These are phyloP conservation scores for Dacryopinax primogenitus DNA, from an alignment of 768 basidiomycete genomes.

Conservation along the genomic window DNA sequence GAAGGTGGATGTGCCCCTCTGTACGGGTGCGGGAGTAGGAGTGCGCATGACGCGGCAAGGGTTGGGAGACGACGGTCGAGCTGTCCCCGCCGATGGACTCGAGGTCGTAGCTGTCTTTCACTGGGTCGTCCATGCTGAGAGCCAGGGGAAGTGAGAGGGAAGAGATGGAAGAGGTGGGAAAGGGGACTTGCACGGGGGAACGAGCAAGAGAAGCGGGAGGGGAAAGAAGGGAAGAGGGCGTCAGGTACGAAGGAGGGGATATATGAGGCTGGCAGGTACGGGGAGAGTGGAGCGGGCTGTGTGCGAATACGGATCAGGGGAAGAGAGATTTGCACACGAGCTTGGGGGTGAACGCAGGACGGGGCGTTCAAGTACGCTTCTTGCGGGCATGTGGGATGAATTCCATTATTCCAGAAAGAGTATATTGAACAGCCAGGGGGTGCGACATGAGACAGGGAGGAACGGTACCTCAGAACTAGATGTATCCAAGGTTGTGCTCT, in stretches of 20 bases:
- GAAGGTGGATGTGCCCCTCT: not conserved
- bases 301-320: not conserved
- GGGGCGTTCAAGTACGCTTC: not conserved
- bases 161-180: constrained; percentile 8
- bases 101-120: not conserved
- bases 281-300: not conserved
- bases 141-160: not conserved
- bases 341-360: not conserved
- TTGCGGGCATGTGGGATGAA: not conserved
- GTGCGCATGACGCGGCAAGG: not conserved
- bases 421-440: not conserved
- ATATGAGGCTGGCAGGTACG: not conserved
- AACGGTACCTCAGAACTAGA: too few species aligned
- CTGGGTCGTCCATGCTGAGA: not conserved
- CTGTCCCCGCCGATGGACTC: not conserved
- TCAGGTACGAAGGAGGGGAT: constrained; percentile 14
- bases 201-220: not conserved
- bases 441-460: not conserved
- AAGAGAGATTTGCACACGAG: constrained; percentile 6
- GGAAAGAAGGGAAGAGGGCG: constrained; percentile 16
- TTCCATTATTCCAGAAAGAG: not conserved
- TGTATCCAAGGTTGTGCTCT: too few species aligned
- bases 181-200: constrained; percentile 1
- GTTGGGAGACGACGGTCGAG: not conserved
- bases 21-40: not conserved